Percentiles rank a stretch among this genome's conserved stretches.
phyloP scores from a whole-genome alignment of 345 rosid genomes.

The Punica granatum region DNA sequence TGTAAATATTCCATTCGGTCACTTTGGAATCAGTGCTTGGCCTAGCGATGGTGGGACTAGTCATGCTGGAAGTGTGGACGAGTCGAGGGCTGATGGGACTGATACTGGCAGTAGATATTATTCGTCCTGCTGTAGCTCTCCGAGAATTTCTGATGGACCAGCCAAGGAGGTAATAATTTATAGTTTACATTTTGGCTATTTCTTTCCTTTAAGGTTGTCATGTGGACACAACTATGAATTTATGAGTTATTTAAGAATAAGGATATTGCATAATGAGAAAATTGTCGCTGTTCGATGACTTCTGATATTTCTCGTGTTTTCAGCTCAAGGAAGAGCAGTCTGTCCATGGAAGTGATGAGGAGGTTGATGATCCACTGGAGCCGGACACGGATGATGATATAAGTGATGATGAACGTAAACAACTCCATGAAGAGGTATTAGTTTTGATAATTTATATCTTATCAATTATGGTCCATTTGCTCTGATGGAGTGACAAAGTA shows the following conservation, averaged over 20 bases:
- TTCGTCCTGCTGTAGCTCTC: constrained; percentile 98
- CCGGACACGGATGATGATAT: constrained; percentile 83
- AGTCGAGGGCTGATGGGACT: constrained; percentile 59
- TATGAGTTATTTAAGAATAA: no score
- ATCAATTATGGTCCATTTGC: background rate
- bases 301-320: constrained; percentile 8
- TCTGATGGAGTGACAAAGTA: background rate
- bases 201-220: background rate
- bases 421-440: constrained; percentile 66
- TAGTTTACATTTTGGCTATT: background rate
- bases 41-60: constrained; percentile 94
- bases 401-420: constrained; percentile 48
- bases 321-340: constrained; percentile 91
- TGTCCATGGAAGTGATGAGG: constrained; percentile 95
- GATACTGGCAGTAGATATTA: constrained; percentile 73
- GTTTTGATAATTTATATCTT: background rate
- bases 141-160: constrained; percentile 75
- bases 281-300: background rate
- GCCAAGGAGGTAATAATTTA: constrained; percentile 64
- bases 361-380: constrained; percentile 79
- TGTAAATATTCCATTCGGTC: constrained; percentile 90
- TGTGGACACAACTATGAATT: no score
- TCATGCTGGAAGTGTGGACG: constrained; percentile 87
- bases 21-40: constrained; percentile 98
- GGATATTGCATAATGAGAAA: no score